Percentiles rank a stretch among this genome's conserved stretches.
Evolutionary conservation across 768 basidiomycete species (phyloP).

Genomic region (Suillus hirtellus): DNA sequence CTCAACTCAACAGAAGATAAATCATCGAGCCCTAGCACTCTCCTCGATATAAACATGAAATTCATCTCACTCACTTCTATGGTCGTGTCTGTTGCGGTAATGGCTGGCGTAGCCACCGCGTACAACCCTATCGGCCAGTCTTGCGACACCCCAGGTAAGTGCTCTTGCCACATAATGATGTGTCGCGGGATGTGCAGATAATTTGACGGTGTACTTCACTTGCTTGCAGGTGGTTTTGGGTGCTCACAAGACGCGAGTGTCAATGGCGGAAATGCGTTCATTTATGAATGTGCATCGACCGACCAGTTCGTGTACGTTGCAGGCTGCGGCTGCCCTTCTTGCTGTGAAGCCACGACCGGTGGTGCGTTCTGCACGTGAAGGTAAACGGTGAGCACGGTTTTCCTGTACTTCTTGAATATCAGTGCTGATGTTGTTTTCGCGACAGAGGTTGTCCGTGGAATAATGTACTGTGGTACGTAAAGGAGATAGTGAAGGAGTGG

Average conservation of each 20-base stretch:
- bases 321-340: neutral
- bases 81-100: conserved; percentile 3
- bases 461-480: neutral
- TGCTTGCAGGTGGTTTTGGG: neutral
- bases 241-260: neutral
- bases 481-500: neutral
- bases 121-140: conserved; percentile 8
- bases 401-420: neutral
- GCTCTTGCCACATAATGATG: neutral
- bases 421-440: neutral
- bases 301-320: neutral
- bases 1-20: conserved; percentile 4
- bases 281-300: neutral
- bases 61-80: conserved; percentile 2
- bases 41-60: neutral
- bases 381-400: neutral
- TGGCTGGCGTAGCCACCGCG: neutral
- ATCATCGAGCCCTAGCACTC: neutral
- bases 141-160: conserved; percentile 2
- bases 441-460: no score
- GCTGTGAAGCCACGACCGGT: neutral
- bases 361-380: neutral
- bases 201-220: neutral
- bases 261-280: neutral
- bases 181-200: neutral